Evolutionary conservation across 2,329 filamentous ascomycete species (phyloP), one percentile per base, ranked within the genome.

Genomic region (Thermothelomyces thermophilus): DNA sequence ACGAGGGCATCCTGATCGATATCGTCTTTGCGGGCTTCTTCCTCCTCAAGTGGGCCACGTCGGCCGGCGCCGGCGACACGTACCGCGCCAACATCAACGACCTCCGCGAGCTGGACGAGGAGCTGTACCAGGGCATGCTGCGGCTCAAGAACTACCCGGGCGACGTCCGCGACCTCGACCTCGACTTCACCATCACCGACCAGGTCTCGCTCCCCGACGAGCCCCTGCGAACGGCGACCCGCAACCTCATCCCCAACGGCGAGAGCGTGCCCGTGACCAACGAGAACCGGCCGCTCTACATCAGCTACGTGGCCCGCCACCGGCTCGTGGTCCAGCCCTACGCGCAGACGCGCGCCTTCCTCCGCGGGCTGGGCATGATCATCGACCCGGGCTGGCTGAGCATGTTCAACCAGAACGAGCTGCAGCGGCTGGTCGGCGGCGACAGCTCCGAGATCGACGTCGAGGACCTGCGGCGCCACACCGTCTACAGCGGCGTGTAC

Each of bases 341-440:
- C 43, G 70, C 75, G n/a, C 90, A 96, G 63, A 96, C 90, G 0
- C 77, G 82, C 19, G 89, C 90, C 1, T 98, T 98, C 66, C 77
- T 98, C 7, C 82, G 82, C 49, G 93, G 93, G 0, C 80, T 98
- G 1, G 82, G 86, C 19, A 77, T 84, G 56, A 95, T 98, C 63
- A 93, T 98, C 57, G 85, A 90, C 51, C 90, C 91, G 0, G 81
- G 82, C 3, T 98, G 93, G 93, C 77, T 98, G 4, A 90, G 86
- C 61, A 97, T 98, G 93, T 98, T 98, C 74, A 98, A 98, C 67
- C 91, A 96, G 66, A 82, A 82, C 3, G 93, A 98, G 66, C 77
- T 98, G 4, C 93, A 97, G 69, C 93, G 88, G 1, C 82, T 98
- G 5, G 86, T 98, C 14, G 88, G 90, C 46, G 93, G 93, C 37